Percentiles rank a stretch among this genome's conserved stretches.
Evolutionary conservation across 352 stramenopile species (phyloP).

Genomic region (Pythium myriotylum): DNA sequence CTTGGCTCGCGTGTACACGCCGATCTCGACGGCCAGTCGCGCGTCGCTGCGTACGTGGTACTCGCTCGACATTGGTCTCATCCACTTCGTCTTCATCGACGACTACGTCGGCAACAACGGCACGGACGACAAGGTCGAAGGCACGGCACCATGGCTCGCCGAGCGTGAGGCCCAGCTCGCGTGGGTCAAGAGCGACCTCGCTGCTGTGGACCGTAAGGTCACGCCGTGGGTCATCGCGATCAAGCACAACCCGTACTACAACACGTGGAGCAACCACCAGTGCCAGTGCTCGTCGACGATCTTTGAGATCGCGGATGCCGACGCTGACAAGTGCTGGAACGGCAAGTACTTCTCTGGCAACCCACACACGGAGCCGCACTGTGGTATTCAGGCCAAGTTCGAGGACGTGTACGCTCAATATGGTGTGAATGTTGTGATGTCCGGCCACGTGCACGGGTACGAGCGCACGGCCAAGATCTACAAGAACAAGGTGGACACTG

Average conservation of each 20-base stretch:
- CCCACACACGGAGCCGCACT: slow-evolving; percentile 43
- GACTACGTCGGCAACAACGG: slow-evolving; percentile 17
- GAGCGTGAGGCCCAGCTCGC: slow-evolving; percentile 13
- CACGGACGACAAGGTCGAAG: slow-evolving; percentile 10
- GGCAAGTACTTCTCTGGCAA: slow-evolving; percentile 43
- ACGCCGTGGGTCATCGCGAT: slow-evolving; percentile 12
- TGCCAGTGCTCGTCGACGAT: slow-evolving; percentile 10
- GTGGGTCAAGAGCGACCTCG: slow-evolving; percentile 16
- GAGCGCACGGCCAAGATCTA: slow-evolving; percentile 53
- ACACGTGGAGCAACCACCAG: slow-evolving; percentile 14
- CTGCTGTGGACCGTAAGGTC: slow-evolving; percentile 6
- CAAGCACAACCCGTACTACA: slow-evolving; percentile 17
- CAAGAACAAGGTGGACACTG: slow-evolving; percentile 45
- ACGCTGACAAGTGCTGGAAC: slow-evolving; percentile 51
- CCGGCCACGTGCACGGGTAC: slow-evolving; percentile 55
- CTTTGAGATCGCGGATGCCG: slow-evolving; percentile 8
- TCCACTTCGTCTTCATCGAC: slow-evolving; percentile 16
- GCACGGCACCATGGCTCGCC: slow-evolving; percentile 13
- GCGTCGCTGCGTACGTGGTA: slow-evolving; percentile 10
- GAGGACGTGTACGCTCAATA: slow-evolving; percentile 50
- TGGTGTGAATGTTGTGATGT: slow-evolving; percentile 45
- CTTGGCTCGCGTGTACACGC: slow-evolving; percentile 12
- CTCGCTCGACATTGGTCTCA: slow-evolving; percentile 15
- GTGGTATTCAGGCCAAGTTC: slow-evolving; percentile 45
- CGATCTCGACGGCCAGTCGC: slow-evolving; percentile 1